A percentile compares a stretch with the other conserved stretches of the same genome.
Evolutionary conservation across 495 filamentous ascomycete species (phyloP).

Genomic region (Xylaria longipes): DNA sequence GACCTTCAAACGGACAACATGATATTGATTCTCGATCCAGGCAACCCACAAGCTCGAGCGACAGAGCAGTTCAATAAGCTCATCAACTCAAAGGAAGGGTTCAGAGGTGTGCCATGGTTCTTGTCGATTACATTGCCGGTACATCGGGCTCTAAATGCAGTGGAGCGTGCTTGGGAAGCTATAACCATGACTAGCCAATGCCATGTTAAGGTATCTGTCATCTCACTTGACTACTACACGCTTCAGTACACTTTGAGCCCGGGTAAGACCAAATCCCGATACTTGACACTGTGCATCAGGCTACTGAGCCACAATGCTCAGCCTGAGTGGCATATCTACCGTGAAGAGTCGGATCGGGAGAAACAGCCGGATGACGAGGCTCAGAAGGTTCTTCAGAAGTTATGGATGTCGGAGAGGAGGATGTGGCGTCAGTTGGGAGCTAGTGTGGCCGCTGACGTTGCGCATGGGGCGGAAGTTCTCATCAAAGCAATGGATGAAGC

Average conservation of each 20-base stretch:
- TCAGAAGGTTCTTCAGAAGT: slow-evolving; percentile 44
- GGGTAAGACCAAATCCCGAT: slow-evolving; percentile 30
- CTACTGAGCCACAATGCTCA: slow-evolving; percentile 41
- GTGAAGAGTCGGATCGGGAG: slow-evolving; percentile 32
- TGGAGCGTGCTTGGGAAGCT: slow-evolving; percentile 54
- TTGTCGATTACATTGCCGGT: slow-evolving; percentile 69
- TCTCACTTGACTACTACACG: slow-evolving; percentile 55
- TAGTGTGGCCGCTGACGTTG: slow-evolving; percentile 42
- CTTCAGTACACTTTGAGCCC: slow-evolving; percentile 52
- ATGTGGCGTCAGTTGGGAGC: slow-evolving; percentile 43
- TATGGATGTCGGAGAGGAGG: slow-evolving; percentile 44
- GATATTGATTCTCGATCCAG: slow-evolving; percentile 61
- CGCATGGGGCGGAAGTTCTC: slow-evolving; percentile 43
- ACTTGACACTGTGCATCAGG: slow-evolving; percentile 48
- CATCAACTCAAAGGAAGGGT: slow-evolving; percentile 59
- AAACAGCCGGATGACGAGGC: slow-evolving; percentile 48
- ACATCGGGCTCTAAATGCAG: slow-evolving; percentile 64
- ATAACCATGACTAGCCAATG: slow-evolving; percentile 43
- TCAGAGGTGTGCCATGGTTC: slow-evolving; percentile 45
- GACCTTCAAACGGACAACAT: slow-evolving; percentile 45
- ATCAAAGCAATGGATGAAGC: slow-evolving; percentile 42
- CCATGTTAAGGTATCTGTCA: slow-evolving; percentile 47
- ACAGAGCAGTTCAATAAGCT: slow-evolving; percentile 65
- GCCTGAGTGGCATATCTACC: slow-evolving; percentile 51
- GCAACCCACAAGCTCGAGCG: slow-evolving; percentile 80